Evolutionary conservation across 2,329 filamentous ascomycete species (phyloP), one percentile per base, ranked within the genome.

Genomic region (Cryphonectria naterciae): DNA sequence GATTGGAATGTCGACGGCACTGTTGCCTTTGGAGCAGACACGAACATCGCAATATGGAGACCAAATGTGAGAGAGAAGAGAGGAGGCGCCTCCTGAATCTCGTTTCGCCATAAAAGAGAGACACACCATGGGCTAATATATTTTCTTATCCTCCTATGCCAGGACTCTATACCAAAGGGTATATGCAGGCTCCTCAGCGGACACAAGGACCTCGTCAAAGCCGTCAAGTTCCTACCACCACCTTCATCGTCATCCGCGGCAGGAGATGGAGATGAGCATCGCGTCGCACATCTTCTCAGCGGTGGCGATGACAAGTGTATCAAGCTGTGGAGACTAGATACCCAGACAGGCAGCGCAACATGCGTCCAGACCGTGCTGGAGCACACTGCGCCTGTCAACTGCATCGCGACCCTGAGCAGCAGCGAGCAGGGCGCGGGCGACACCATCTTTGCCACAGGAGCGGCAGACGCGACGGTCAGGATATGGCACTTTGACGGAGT

Each of bases 41-140:
- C 91, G 75, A 96, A 96, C 81, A 87, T 99, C 76, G 95, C 94
- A 60, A 79, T 98, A 56, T 99, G 96, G 96, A 85, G 90, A 78
- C 94, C 94, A 69, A 81, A 86, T 79, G 93, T 95, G 85, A 81
- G 90, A 83, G 71, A 62, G 65, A 19, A 66, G 37, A 68, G 8
- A 39, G 41, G 28, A 28, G 2, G 32, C 28, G 6, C 58, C 62
- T n/a, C 68, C 67, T 52, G 60, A n/a, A 70, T 49, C 15, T 15
- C 25, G 15, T 19, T 39, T 19, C 49, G 7, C 25, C 7, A 25
- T 28, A 4, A 37, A 22, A 10, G 60, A 62, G 60, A 62, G 11
- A 41, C 17, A 41, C 10, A 11, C 19, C n/a, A 25, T 25, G 22
- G 37, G 41, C 37, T 28, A 25, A 64, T 10, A 11, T 35, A 28